Evolutionary conservation across 306 rosid species (phyloP), one percentile per base, ranked within the genome.

Genomic region (Styphnolobium japonicum): DNA sequence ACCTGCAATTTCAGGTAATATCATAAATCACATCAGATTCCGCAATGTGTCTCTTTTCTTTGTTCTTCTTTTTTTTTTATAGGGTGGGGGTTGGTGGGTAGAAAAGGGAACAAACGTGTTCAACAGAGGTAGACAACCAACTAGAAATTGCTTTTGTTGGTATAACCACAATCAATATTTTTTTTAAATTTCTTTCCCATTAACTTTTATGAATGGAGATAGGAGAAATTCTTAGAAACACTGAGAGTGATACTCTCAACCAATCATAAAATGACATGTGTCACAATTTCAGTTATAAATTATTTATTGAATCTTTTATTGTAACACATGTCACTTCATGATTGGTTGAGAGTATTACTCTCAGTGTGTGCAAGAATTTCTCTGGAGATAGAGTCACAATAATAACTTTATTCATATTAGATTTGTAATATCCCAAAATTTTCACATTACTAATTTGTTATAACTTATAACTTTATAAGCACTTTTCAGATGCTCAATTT

Each of bases 1-100:
- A 82, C 98, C 99, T 95, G 93, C 74, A 83, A 76, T 71, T 78
- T 79, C 61, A 76, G 58, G 31, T 71, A 80, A 53, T 14, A 85
- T 73, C 34, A 69, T 6, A 77, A 57, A 64, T 57, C 62, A 70
- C 45, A 72, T 43, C 67, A 84, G 56, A 61, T 43, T 22, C 39
- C 4, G n/a, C 33, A 77, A 53, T 0, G 8, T 6, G 11, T 69
- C 48, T 66, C 48, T 34, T 55, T 36, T 18, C 53, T 19, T 60
- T 52, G 8, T 29, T 48, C n/a, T n/a, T n/a, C n/a, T n/a, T n/a
- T n/a, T n/a, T n/a, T n/a, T n/a, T n/a, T n/a, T n/a, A n/a, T n/a
- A n/a, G n/a, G n/a, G n/a, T 19, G 16, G 40, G 46, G 16, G 10
- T 37, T 74, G 40, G 45, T 6, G 22, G 67, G 27, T 23, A 48